Evolutionary conservation across 805 yeast species (phyloP), one percentile per base, ranked within the genome.

Genomic region (Schizosaccharomyces osmophilus): DNA sequence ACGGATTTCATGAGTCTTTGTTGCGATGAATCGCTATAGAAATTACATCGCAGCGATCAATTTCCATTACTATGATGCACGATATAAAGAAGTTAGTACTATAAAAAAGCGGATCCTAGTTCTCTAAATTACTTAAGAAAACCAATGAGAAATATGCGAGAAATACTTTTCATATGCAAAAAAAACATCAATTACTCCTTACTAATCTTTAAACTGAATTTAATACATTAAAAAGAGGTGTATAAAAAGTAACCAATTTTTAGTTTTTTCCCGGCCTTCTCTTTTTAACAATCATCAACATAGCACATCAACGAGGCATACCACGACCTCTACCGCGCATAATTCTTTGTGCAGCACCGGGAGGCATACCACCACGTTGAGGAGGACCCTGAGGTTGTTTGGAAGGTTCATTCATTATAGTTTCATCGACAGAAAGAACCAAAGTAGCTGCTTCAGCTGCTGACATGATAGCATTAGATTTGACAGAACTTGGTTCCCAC

Each of bases 401-500:
- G 32, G 70, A 65, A 65, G 74, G 74, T 64, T 74, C 74, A 66
- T 73, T 73, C 66, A 63, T 73, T 42, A 75, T 74, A 19, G 97
- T 93, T 75, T 93, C 97, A 72, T 93, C 99, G 63, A 93, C 95
- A n/a, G 94, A 83, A 66, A 93, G 78, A 66, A 93, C 85, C 69
- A 93, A 76, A 63, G 86, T 84, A 8, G 97, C 95, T 55, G 98
- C 98, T 73, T 93, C 99, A 13, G 96, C 84, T 29, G 99, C 99
- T 68, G 94, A 83, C 71, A 83, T 84, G 63, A 93, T 75, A n/a
- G 97, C 97, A 71, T 93, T 93, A 63, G 82, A 79, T 74, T 93
- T 93, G 61, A 90, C 95, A 67, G 93, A 78, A 55, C 96, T 83
- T 3, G 99, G 99, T 73, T 93, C 99, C 99, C 99, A 93, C 62